Percentiles rank a stretch among this genome's conserved stretches.
These are phyloP conservation scores for Auriscalpium orientale DNA, from an alignment of 768 basidiomycete species.

Conservation along the genomic window DNA sequence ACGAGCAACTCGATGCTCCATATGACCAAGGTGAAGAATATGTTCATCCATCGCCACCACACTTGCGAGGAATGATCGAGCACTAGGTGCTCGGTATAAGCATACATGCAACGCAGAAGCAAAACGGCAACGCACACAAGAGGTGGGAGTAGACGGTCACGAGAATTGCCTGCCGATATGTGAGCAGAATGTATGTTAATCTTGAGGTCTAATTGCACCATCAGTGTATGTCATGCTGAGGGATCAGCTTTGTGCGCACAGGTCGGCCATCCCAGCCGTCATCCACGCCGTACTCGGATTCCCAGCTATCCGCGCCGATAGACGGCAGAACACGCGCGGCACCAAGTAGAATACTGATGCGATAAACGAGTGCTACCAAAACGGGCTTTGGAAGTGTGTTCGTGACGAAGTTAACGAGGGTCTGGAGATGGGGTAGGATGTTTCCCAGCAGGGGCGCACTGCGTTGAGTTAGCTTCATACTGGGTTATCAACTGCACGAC, in stretches of 20 bases:
- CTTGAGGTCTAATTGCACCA: slow-evolving; percentile 53
- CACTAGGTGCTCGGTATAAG: slow-evolving; percentile 34
- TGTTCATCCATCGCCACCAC: slow-evolving; percentile 91
- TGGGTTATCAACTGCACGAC: slow-evolving; percentile 21
- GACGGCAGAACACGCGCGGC: slow-evolving; percentile 80
- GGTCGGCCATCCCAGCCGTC: slow-evolving; percentile 69
- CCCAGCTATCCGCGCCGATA: slow-evolving; percentile 78
- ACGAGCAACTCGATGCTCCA: slow-evolving; percentile 82
- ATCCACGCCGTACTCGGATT: slow-evolving; percentile 53
- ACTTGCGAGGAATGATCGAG: slow-evolving; percentile 86
- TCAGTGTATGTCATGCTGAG: slow-evolving; percentile 5
- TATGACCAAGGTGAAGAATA: slow-evolving; percentile 76
- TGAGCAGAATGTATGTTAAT: slow-evolving; percentile 65
- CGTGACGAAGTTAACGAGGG: slow-evolving; percentile 71
- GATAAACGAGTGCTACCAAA: slow-evolving; percentile 70
- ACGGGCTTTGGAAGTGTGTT: slow-evolving; percentile 85
- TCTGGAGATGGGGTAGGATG: slow-evolving; percentile 74
- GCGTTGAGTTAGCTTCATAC: slow-evolving; percentile 5
- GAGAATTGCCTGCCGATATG: slow-evolving; percentile 80
- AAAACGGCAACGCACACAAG: slow-evolving; percentile 49
- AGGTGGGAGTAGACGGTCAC: slow-evolving; percentile 85
- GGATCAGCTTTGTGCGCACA: slow-evolving; percentile 31
- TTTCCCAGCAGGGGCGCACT: slow-evolving; percentile 75
- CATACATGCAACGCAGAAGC: not conserved
- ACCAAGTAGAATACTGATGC: slow-evolving; percentile 71